Conservation (phyloP, 345 rosid genomes). For the Syzygium aromaticum region DNA sequence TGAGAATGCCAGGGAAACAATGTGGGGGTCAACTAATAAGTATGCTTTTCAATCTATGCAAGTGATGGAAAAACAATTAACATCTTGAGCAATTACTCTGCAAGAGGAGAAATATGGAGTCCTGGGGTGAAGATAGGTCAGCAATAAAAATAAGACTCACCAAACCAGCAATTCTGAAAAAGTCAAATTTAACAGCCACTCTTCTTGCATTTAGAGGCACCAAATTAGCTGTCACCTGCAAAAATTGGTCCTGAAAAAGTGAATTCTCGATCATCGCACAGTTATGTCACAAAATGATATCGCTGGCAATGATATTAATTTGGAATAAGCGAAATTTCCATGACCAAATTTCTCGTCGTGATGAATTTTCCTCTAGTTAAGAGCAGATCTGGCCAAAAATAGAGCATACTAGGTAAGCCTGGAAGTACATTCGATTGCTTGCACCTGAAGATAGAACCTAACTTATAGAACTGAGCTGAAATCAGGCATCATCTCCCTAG, state of each 20-base stretch:
- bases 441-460: background rate
- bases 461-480: background rate
- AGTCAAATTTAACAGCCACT: constrained; percentile 79
- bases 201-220: constrained; percentile 61
- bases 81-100: background rate
- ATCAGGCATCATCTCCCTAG: background rate
- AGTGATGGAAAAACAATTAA: background rate
- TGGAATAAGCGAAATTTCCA: background rate
- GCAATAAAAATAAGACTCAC: constrained; percentile 23
- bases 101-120: background rate
- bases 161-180: constrained; percentile 67
- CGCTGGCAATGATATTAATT: background rate
- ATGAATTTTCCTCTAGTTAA: background rate
- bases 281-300: background rate
- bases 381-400: background rate
- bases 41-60: background rate
- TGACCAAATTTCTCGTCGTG: background rate
- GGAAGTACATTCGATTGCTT: background rate
- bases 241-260: background rate
- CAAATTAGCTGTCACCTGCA: constrained; percentile 76
- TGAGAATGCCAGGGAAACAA: background rate
- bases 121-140: background rate
- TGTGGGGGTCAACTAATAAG: background rate
- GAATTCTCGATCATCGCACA: background rate
- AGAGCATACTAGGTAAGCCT: background rate